These are phyloP conservation scores for Diophrys sp. DNA, from an alignment of 73 alveolate genomes.

Conservation along the genomic window DNA sequence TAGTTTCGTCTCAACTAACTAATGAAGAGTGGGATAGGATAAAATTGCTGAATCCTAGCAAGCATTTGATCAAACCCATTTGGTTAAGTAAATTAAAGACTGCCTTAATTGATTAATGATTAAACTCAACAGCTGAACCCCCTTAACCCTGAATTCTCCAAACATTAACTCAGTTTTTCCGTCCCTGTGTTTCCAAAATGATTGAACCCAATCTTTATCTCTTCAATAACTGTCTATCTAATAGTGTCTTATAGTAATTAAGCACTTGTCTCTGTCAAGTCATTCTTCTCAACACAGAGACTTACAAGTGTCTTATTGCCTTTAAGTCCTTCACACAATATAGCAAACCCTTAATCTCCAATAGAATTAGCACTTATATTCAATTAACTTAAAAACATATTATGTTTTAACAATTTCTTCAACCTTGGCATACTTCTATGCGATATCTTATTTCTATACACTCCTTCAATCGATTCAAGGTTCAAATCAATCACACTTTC, in stretches of 20 bases:
- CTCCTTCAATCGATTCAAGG: conserved; percentile 45
- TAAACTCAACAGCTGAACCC: too few species aligned
- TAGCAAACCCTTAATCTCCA: conserved; percentile 44
- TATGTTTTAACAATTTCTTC: conserved; percentile 13
- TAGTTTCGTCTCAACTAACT: too few species aligned
- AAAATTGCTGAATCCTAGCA: too few species aligned
- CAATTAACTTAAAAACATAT: conserved; percentile 26
- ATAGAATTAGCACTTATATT: conserved; percentile 42
- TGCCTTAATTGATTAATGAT: too few species aligned
- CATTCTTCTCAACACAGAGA: conserved; percentile 45
- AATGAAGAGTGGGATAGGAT: too few species aligned
- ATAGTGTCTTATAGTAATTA: conserved; percentile 34
- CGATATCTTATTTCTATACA: conserved; percentile 58
- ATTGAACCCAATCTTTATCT: conserved; percentile 42
- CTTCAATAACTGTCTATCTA: conserved; percentile 21
- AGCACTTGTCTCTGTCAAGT: conserved; percentile 29
- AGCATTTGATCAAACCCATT: too few species aligned
- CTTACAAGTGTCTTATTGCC: conserved; percentile 42
- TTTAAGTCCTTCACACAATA: conserved; percentile 36
- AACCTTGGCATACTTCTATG: conserved; percentile 35
- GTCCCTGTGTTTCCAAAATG: conserved; percentile 49
- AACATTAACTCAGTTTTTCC: not conserved
- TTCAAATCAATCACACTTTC: conserved; percentile 30
- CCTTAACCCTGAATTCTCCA: not conserved
- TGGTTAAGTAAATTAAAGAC: too few species aligned